Evolutionary conservation across 2,329 filamentous ascomycete genomes (phyloP).

Genomic region (Apiospora hydei): DNA sequence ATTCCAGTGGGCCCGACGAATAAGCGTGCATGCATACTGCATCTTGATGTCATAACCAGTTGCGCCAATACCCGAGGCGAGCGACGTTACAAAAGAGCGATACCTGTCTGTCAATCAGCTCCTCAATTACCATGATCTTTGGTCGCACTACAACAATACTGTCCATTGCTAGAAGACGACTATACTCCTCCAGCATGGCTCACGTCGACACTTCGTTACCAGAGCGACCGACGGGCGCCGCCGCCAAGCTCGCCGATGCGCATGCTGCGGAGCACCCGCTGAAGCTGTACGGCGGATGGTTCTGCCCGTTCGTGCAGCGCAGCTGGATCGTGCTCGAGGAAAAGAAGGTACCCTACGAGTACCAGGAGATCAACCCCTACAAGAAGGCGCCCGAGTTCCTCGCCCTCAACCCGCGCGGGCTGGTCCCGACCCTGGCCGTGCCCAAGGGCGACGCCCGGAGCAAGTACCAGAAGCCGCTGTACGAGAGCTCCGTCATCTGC

Average conservation of each 20-base stretch:
- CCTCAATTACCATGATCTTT: not conserved
- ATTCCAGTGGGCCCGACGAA: constrained; percentile 12
- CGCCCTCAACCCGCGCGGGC: constrained; percentile 74
- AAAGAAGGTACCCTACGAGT: constrained; percentile 77
- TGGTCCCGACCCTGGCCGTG: constrained; percentile 74
- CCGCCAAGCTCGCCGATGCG: constrained; percentile 53
- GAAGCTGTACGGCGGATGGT: constrained; percentile 78
- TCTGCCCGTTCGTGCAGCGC: constrained; percentile 75
- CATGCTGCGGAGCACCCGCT: constrained; percentile 58
- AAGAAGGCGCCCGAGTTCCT: constrained; percentile 73
- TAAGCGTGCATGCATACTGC: constrained; percentile 19
- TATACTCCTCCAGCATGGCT: constrained; percentile 45
- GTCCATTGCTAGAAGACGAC: not conserved
- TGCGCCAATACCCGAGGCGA: not conserved
- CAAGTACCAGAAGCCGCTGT: constrained; percentile 63
- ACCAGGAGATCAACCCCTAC: constrained; percentile 81
- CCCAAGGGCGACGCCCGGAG: constrained; percentile 40
- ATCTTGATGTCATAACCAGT: constrained; percentile 18
- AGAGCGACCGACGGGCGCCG: constrained; percentile 55
- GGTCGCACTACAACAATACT: not conserved
- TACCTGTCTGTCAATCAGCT: not conserved
- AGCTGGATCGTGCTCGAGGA: constrained; percentile 77
- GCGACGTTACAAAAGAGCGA: not conserved
- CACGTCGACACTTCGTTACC: constrained; percentile 57
- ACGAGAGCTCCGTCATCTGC: constrained; percentile 75